Percentiles rank a stretch among this genome's conserved stretches.
Conservation (phyloP, 2,329 filamentous ascomycete species). For the Cadophora malorum region DNA sequence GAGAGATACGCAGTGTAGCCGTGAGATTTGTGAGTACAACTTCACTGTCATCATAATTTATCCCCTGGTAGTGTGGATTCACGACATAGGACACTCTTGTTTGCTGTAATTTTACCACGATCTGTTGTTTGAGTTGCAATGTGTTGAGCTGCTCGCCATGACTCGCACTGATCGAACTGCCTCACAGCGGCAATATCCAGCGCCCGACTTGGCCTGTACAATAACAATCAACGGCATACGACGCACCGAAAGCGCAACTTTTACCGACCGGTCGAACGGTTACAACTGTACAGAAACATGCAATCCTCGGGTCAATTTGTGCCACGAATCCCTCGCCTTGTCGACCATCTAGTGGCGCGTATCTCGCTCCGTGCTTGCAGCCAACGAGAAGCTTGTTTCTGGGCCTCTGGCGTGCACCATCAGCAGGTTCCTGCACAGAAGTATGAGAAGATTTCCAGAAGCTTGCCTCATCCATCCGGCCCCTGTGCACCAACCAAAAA, state of each 20-base stretch:
- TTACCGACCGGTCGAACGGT: background rate
- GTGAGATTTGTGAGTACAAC: constrained; percentile 21
- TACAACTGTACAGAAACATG: background rate
- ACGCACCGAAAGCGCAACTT: background rate
- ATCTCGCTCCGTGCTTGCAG: background rate
- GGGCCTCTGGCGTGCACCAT: background rate
- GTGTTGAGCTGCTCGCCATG: background rate
- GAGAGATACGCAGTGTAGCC: constrained; percentile 32
- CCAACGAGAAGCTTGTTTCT: constrained; percentile 4
- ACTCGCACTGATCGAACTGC: background rate
- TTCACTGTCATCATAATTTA: constrained; percentile 18
- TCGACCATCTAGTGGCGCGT: background rate
- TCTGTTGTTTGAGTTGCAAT: background rate
- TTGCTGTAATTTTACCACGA: background rate
- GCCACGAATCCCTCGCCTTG: background rate
- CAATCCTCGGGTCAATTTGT: background rate
- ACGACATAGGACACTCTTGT: too few species aligned
- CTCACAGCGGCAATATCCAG: background rate
- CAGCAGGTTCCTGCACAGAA: constrained; percentile 12
- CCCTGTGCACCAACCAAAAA: background rate
- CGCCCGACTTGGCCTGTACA: background rate
- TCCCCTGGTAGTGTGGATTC: background rate
- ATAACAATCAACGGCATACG: background rate
- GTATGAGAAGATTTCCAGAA: constrained; percentile 17
- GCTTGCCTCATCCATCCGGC: constrained; percentile 5